Evolutionary conservation across 1,284 basidiomycete species (phyloP).

Genomic region (Rhodotorula sp.): DNA sequence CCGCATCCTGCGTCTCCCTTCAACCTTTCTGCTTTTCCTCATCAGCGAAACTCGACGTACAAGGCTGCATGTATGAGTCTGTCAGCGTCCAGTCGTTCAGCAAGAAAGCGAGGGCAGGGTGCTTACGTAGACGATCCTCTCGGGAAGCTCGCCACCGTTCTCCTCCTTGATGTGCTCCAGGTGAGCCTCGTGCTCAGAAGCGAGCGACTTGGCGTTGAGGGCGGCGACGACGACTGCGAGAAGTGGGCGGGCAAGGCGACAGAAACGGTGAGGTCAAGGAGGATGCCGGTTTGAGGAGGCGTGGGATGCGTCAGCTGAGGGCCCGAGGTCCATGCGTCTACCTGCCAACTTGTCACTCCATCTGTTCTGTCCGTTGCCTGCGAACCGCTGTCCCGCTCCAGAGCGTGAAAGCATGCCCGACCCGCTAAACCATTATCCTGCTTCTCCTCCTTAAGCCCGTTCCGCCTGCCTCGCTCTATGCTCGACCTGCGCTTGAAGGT

Average conservation of each 20-base stretch:
- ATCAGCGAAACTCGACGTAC: background rate
- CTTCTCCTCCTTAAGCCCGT: too few relatives aligned
- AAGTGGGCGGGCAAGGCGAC: background rate
- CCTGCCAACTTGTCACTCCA: background rate
- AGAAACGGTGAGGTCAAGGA: background rate
- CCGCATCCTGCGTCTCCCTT: background rate
- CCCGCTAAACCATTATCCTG: background rate
- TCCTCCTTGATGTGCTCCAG: conserved; percentile 67
- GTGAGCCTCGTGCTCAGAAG: conserved; percentile 66
- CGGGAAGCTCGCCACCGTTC: conserved; percentile 70
- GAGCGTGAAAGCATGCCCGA: background rate
- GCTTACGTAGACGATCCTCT: conserved; percentile 60
- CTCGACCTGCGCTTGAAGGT: background rate
- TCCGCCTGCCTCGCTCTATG: accelerated
- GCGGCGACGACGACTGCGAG: conserved; percentile 31
- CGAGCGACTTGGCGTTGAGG: conserved; percentile 32
- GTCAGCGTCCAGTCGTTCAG: background rate
- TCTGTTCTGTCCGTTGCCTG: background rate
- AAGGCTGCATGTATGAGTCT: background rate
- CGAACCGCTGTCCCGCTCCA: background rate
- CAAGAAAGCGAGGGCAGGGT: background rate
- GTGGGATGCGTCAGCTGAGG: too few relatives aligned
- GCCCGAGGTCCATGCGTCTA: too few relatives aligned
- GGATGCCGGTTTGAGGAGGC: too few relatives aligned
- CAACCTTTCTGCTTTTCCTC: too few relatives aligned